These are phyloP conservation scores for Saturnispora dispora DNA, from an alignment of 805 yeast species.

Conservation along the genomic window DNA sequence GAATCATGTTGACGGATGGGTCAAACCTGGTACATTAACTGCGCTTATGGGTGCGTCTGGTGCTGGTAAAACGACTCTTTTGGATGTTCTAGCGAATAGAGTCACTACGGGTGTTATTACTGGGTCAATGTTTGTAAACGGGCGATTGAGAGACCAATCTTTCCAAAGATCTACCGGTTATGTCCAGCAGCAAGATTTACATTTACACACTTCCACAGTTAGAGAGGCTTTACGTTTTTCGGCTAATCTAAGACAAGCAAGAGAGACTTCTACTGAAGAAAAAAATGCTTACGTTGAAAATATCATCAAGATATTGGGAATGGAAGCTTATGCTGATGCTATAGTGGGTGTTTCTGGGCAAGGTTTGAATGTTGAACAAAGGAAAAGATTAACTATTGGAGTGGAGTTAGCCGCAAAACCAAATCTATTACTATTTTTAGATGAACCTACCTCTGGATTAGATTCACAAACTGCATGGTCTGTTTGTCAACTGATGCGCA, in stretches of 20 bases:
- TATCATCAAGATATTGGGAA: constrained; percentile 40
- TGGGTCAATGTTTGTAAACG: constrained; percentile 52
- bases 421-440: constrained; percentile 42
- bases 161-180: constrained; percentile 49
- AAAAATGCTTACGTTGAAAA: constrained; percentile 44
- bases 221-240: constrained; percentile 46
- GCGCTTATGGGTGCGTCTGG: constrained; percentile 65
- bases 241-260: constrained; percentile 40
- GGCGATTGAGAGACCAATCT: constrained; percentile 37
- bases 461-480: constrained; percentile 57
- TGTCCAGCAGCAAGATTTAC: constrained; percentile 54
- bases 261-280: constrained; percentile 32
- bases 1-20: constrained; percentile 70
- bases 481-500: constrained; percentile 43
- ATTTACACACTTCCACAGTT: constrained; percentile 42
- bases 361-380: constrained; percentile 48
- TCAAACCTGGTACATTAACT: constrained; percentile 72
- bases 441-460: constrained; percentile 54
- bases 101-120: constrained; percentile 47
- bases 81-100: constrained; percentile 46
- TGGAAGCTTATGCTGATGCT: constrained; percentile 48
- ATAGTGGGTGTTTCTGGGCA: constrained; percentile 40
- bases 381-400: constrained; percentile 47
- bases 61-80: constrained; percentile 51
- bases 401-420: constrained; percentile 51